Percentiles rank a stretch among this genome's conserved stretches.
Conservation (phyloP, 176 grass and related monocot genomes). For the Puccinellia tenuiflora region DNA sequence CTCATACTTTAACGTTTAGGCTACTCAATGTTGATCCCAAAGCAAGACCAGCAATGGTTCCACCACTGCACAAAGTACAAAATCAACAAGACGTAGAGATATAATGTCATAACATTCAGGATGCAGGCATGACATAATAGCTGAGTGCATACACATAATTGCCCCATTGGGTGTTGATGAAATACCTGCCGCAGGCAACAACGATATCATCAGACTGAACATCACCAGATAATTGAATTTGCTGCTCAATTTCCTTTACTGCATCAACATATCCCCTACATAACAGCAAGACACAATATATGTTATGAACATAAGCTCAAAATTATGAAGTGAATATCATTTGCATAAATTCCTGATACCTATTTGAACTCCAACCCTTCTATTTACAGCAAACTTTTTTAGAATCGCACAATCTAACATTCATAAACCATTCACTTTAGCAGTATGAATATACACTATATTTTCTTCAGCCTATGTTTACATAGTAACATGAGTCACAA, state of each 20-base stretch:
- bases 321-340: neutral
- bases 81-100: neutral
- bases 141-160: neutral
- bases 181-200: constrained; percentile 92
- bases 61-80: constrained; percentile 68
- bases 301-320: neutral
- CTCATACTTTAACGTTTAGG: constrained; percentile 75
- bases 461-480: neutral
- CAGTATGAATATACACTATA: neutral
- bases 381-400: neutral
- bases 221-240: constrained; percentile 43
- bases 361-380: neutral
- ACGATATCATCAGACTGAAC: constrained; percentile 81
- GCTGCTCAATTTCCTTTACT: constrained; percentile 79
- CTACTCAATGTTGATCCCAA: constrained; percentile 84
- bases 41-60: constrained; percentile 89
- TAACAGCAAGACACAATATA: constrained; percentile 1
- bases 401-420: neutral
- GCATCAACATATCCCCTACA: constrained; percentile 94
- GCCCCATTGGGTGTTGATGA: neutral
- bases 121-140: neutral
- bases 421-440: neutral
- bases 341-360: neutral
- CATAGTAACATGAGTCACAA: neutral
- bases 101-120: neutral